These are phyloP conservation scores for Trichophyton benhamiae DNA, from an alignment of 2,329 filamentous ascomycete genomes.

Conservation along the genomic window DNA sequence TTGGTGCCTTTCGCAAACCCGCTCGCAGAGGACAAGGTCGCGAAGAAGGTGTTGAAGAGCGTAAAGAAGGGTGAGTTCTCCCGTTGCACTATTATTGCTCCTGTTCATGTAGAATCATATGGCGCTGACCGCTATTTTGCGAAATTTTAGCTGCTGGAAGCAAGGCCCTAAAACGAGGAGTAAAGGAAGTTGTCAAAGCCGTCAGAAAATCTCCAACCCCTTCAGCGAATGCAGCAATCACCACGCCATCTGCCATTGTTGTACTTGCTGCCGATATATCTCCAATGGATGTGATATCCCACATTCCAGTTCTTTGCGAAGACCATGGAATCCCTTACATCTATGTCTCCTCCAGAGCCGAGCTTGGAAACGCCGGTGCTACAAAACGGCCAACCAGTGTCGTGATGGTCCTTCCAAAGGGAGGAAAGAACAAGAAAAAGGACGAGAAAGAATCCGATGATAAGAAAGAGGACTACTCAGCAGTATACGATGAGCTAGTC, in stretches of 20 bases:
- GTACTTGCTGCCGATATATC: conserved; percentile 95
- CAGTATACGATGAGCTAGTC: conserved; percentile 44
- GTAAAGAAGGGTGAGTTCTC: conserved; percentile 38
- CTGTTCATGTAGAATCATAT: background rate
- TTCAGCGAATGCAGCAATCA: conserved; percentile 49
- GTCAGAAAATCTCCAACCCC: conserved; percentile 78
- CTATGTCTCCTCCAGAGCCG: conserved; percentile 82
- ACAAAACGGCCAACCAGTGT: conserved; percentile 96
- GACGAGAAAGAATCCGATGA: conserved; percentile 35
- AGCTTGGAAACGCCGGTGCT: conserved; percentile 82
- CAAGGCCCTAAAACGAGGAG: conserved; percentile 91
- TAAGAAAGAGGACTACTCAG: conserved; percentile 38
- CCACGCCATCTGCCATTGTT: conserved; percentile 60
- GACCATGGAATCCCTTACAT: conserved; percentile 96
- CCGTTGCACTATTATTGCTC: background rate
- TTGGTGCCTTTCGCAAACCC: conserved; percentile 40
- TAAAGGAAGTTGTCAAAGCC: conserved; percentile 98
- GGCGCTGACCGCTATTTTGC: conserved; percentile 14
- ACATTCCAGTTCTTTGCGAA: conserved; percentile 95
- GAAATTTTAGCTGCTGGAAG: conserved; percentile 65
- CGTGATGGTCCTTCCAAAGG: conserved; percentile 60
- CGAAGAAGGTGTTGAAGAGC: conserved; percentile 40
- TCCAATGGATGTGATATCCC: conserved; percentile 95
- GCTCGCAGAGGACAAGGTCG: conserved; percentile 39
- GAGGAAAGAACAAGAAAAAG: conserved; percentile 40